Evolutionary conservation across 2,329 filamentous ascomycete genomes (phyloP).

Genomic region (Verticillium isaacii): DNA sequence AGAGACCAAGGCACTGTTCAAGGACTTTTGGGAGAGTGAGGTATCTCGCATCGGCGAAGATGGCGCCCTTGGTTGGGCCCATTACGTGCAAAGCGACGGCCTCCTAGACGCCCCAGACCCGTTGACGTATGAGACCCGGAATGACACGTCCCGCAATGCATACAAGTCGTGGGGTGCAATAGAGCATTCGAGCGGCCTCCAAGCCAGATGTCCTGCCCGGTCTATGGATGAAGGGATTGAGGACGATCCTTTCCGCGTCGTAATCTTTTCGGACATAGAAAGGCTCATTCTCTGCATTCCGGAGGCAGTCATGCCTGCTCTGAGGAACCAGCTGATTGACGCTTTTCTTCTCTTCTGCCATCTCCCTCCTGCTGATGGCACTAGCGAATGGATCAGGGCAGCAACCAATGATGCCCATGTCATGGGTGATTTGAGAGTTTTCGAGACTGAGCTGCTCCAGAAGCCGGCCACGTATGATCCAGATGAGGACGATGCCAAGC

Average conservation of each 20-base stretch:
- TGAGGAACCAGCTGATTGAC: slow-evolving; percentile 53
- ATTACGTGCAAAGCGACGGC: slow-evolving; percentile 35
- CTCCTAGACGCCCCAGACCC: slow-evolving; percentile 36
- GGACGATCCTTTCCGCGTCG: slow-evolving; percentile 77
- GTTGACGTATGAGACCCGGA: slow-evolving; percentile 15
- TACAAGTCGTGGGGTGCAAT: slow-evolving; percentile 47
- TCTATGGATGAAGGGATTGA: slow-evolving; percentile 70
- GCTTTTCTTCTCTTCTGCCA: slow-evolving; percentile 66
- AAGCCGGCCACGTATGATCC: slow-evolving; percentile 6
- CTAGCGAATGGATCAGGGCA: slow-evolving; percentile 20
- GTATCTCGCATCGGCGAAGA: slow-evolving; percentile 71
- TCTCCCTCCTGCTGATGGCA: slow-evolving; percentile 46
- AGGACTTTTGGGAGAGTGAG: slow-evolving; percentile 85
- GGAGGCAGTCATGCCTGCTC: slow-evolving; percentile 18
- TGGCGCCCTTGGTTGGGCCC: slow-evolving; percentile 64
- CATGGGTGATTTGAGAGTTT: not conserved
- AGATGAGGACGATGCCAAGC: slow-evolving; percentile 6
- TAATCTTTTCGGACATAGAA: slow-evolving; percentile 74
- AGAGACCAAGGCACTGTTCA: slow-evolving; percentile 40
- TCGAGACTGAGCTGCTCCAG: slow-evolving; percentile 5
- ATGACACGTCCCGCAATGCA: slow-evolving; percentile 30
- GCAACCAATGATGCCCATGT: slow-evolving; percentile 21
- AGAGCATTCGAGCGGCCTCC: slow-evolving; percentile 46
- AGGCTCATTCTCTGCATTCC: slow-evolving; percentile 55
- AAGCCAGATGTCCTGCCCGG: slow-evolving; percentile 61